Evolutionary conservation across 495 filamentous ascomycete genomes (phyloP).

Genomic region (Penicillium cinerascens): DNA sequence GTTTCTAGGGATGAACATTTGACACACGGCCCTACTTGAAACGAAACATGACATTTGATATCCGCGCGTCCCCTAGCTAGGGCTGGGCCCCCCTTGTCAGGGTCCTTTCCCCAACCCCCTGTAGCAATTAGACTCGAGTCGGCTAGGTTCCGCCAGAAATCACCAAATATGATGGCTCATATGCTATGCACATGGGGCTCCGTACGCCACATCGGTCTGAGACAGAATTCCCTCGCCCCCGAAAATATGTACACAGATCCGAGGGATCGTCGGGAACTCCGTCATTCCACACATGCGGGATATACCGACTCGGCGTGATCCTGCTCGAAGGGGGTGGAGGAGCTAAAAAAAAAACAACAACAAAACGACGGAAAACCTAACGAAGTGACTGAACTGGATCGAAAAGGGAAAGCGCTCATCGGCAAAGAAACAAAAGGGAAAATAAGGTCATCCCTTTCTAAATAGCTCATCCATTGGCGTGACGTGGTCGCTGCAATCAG

Average conservation of each 20-base stretch:
- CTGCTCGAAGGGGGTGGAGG: background rate
- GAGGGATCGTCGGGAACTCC: slow-evolving; percentile 1
- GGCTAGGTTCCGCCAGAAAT: background rate
- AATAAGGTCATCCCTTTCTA: slow-evolving; percentile 15
- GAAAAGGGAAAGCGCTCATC: background rate
- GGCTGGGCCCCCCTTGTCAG: background rate
- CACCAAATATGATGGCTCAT: slow-evolving; percentile 26
- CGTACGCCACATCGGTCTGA: slow-evolving; percentile 6
- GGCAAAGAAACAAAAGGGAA: background rate
- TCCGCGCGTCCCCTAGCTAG: slow-evolving; percentile 9
- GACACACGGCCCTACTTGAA: slow-evolving; percentile 7
- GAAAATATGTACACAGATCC: slow-evolving; percentile 16
- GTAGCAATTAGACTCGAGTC: background rate
- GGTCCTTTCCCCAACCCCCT: background rate
- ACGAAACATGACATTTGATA: slow-evolving; percentile 16
- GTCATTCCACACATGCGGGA: slow-evolving; percentile 17
- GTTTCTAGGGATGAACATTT: slow-evolving; percentile 15
- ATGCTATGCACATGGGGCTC: slow-evolving; percentile 15
- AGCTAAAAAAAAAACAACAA: background rate
- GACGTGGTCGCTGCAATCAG: slow-evolving; percentile 10
- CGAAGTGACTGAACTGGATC: background rate
- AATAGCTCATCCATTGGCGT: slow-evolving; percentile 8
- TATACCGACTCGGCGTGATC: background rate
- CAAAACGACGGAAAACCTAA: background rate
- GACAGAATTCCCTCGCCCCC: slow-evolving; percentile 9